These are phyloP conservation scores for Pythium phragmitis DNA, from an alignment of 352 stramenopile species.

Conservation along the genomic window DNA sequence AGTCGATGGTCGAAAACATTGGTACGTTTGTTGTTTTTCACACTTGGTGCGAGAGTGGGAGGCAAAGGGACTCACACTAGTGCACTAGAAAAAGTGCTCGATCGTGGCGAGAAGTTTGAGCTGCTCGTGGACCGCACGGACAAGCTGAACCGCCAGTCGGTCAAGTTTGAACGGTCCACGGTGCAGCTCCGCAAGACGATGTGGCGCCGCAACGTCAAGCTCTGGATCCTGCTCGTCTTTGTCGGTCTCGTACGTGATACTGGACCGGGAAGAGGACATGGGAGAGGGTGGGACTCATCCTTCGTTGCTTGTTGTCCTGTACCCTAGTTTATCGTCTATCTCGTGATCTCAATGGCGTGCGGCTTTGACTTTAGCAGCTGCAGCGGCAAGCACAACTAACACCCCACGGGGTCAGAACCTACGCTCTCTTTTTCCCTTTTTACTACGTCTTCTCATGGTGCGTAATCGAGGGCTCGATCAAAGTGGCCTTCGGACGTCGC, in stretches of 20 bases:
- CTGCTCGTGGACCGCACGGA: conserved; percentile 91
- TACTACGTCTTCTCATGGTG: conserved; percentile 22
- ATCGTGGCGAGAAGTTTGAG: conserved; percentile 99
- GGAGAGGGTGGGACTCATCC: neutral
- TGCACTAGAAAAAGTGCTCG: conserved; percentile 94
- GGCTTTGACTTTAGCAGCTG: conserved; percentile 82
- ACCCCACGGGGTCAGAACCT: conserved; percentile 49
- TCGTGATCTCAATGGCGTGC: conserved; percentile 86
- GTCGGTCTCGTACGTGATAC: conserved; percentile 53
- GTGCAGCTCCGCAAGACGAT: conserved; percentile 87
- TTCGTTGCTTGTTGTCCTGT: neutral
- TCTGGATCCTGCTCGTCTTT: conserved; percentile 76
- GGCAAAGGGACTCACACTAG: neutral
- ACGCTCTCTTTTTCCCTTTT: neutral
- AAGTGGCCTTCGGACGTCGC: conserved; percentile 70
- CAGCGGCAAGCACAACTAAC: conserved; percentile 51
- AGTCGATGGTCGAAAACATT: conserved; percentile 99
- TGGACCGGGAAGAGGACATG: neutral
- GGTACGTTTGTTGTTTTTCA: conserved; percentile 28
- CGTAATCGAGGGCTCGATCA: conserved; percentile 75
- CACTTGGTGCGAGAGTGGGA: neutral
- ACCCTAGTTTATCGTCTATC: conserved; percentile 73
- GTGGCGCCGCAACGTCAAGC: conserved; percentile 89
- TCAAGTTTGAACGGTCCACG: conserved; percentile 94
- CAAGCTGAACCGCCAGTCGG: conserved; percentile 96